Base-by-base conservation (phyloP, 768 basidiomycete genomes). In the Lactifluus piperatus region DNA sequence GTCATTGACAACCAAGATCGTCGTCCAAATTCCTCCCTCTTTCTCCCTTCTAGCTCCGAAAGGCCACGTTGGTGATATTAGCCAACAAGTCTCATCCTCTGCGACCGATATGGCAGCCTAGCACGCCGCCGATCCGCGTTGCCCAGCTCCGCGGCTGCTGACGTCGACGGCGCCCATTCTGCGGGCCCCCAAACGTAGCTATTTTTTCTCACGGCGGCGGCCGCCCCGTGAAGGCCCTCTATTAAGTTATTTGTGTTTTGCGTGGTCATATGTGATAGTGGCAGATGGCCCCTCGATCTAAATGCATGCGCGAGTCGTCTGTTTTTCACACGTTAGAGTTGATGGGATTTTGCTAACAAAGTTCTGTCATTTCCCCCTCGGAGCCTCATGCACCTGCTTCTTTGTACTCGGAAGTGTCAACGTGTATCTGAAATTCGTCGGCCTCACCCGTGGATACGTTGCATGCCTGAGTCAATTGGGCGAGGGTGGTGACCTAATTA, bases 1-100 rank as follows among this genome's bases (percentile, higher is more conserved):
- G 54, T 45, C 58, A 50, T 51, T 60, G 58, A 43, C 48, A 51
- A 55, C 54, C 41, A 51, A 54, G 58, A 60, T 60, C 58, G 54
- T 60, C 58, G 39, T 41, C 53, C 47, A 36, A 44, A 16, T 36
- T 45, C 44, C 9, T 29, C 32, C 32, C 32, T 24, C 30, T 29
- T 18, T 30, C 26, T 18, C 52, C 58, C 22, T 24, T 44, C 44
- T 60, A 55, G 20, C 58, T 26, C 58, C 58, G 22, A 55, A 50
- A 36, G 54, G 58, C 39, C 54, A 26, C 13, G 5, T 34, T 32
- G 50, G 39, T 54, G 37, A 41, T 60, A 47, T 30, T 36, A 34
- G 11, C 32, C 27, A 49, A 48, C 39, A 24, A 43, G 24, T 20
- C 26, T 46, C 36, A 59, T 53, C 54, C 41, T 27, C 24, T 37